Evolutionary conservation across 176 grass and related monocot genomes (phyloP), one percentile per base, ranked within the genome.

Genomic region (Hyparrhenia diplandra): DNA sequence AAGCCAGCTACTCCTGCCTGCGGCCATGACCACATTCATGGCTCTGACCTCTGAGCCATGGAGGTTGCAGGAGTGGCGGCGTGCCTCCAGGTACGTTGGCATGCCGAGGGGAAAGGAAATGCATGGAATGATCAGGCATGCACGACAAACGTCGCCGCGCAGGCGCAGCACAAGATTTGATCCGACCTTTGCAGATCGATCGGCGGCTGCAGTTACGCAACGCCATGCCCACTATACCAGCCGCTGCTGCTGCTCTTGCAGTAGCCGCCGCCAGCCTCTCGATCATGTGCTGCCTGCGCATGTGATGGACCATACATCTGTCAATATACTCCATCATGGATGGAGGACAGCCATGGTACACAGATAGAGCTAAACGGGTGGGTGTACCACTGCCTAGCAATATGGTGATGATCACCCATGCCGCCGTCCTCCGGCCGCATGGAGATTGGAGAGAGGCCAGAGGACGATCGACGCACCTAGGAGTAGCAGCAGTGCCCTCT

Each of bases 331-430:
- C 4, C 2, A 52, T 23, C 23, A 61, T 14, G 54, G 23, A 40
- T n/a, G n/a, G n/a, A n/a, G n/a, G n/a, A n/a, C n/a, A n/a, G n/a
- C n/a, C 34, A 47, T 16, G 47, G 40, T 84, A 75, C 21, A 24
- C 63, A 74, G 74, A 69, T 69, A 51, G 76, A 73, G 68, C 86
- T 60, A 79, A 71, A 32, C n/a, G n/a, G n/a, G n/a, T n/a, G 57
- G 40, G 43, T 47, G 20, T 43, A 42, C 67, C 0, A 11, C 37
- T 40, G 37, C 37, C 37, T 61, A 13, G 58, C 24, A 28, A 28
- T 61, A 61, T 46, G 42, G 16, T 21, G 51, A 55, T 55, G 51
- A 37, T 20, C 64, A 21, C 20, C 21, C 66, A 68, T 40, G 66
- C 66, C 66, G 21, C 40, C 8, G 66, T 23, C 21, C 68, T 55